Percentiles rank a stretch among this genome's conserved stretches.
These are phyloP conservation scores for Castanea crenata DNA, from an alignment of 306 rosid species.

Conservation along the genomic window DNA sequence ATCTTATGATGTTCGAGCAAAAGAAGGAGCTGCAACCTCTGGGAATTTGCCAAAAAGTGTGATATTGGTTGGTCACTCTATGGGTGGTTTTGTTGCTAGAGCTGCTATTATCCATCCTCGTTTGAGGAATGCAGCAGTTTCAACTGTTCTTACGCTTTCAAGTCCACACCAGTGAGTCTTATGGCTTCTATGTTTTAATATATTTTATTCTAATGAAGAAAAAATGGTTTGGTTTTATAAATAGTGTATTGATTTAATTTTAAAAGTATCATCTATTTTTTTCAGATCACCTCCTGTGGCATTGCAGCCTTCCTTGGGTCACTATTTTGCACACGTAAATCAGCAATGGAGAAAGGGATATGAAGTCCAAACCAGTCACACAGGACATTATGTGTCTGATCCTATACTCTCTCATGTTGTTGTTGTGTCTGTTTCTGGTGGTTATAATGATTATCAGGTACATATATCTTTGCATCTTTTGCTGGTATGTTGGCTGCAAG, in stretches of 20 bases:
- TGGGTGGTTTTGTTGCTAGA: conserved; percentile 99
- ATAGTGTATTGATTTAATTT: conserved; percentile 26
- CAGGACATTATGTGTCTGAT: conserved; percentile 63
- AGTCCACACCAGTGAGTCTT: conserved; percentile 86
- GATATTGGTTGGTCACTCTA: conserved; percentile 96
- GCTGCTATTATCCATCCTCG: conserved; percentile 81
- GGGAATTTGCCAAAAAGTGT: conserved; percentile 82
- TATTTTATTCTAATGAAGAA: background rate
- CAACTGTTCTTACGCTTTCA: conserved; percentile 90
- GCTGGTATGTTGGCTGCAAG: background rate
- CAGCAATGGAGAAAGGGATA: conserved; percentile 85
- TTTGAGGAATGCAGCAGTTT: conserved; percentile 82
- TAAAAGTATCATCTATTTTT: conserved; percentile 42
- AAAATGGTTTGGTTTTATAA: conserved; percentile 15
- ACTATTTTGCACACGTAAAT: conserved; percentile 78
- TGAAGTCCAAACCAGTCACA: conserved; percentile 55
- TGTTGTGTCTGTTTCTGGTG: conserved; percentile 87
- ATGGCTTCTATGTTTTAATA: background rate
- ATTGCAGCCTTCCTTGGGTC: conserved; percentile 93
- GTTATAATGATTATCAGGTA: conserved; percentile 94
- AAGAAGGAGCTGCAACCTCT: conserved; percentile 68
- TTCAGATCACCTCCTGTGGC: conserved; percentile 98
- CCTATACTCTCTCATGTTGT: conserved; percentile 77
- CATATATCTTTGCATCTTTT: conserved; percentile 5
- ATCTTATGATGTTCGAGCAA: conserved; percentile 74